phyloP scores from a whole-genome alignment of 2,329 filamentous ascomycete species.

The Claviceps quebecensis region DNA sequence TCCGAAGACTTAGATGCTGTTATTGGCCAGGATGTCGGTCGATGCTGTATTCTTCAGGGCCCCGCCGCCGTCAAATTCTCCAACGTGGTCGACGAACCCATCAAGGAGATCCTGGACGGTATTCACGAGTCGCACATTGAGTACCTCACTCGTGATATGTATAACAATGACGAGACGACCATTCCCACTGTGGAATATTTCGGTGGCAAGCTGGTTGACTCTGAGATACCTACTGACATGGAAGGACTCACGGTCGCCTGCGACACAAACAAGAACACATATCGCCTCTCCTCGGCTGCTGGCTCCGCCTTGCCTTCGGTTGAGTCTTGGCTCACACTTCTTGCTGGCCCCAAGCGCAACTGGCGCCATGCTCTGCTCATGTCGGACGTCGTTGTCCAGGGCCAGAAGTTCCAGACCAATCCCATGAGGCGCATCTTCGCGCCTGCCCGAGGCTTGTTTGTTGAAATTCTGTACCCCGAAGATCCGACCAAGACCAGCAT shows the following conservation, averaged over 20 bases:
- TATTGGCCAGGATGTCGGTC: slow-evolving; percentile 86
- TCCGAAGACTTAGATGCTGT: slow-evolving; percentile 95
- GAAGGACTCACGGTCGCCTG: slow-evolving; percentile 78
- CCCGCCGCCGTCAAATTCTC: slow-evolving; percentile 88
- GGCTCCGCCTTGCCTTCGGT: slow-evolving; percentile 60
- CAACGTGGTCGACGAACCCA: slow-evolving; percentile 77
- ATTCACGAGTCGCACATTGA: slow-evolving; percentile 83
- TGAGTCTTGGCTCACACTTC: slow-evolving; percentile 74
- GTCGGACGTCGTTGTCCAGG: slow-evolving; percentile 86
- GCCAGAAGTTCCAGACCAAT: slow-evolving; percentile 94
- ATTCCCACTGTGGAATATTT: slow-evolving; percentile 92
- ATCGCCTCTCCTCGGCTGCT: slow-evolving; percentile 65
- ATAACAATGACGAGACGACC: slow-evolving; percentile 54
- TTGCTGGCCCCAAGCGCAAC: slow-evolving; percentile 73
- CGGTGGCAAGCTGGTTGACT: slow-evolving; percentile 68
- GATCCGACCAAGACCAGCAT: slow-evolving; percentile 75
- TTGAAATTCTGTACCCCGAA: slow-evolving; percentile 74
- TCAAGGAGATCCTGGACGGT: slow-evolving; percentile 85
- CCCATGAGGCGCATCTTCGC: slow-evolving; percentile 85
- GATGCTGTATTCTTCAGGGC: slow-evolving; percentile 92
- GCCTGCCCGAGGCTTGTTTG: slow-evolving; percentile 70
- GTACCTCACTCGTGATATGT: slow-evolving; percentile 64
- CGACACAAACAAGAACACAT: slow-evolving; percentile 64
- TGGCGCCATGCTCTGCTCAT: slow-evolving; percentile 94
- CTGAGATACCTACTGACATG: slow-evolving; percentile 58